Percentiles rank a stretch among this genome's conserved stretches.
These are phyloP conservation scores for Fragaria vesca DNA, from an alignment of 306 rosid genomes.

Conservation along the genomic window DNA sequence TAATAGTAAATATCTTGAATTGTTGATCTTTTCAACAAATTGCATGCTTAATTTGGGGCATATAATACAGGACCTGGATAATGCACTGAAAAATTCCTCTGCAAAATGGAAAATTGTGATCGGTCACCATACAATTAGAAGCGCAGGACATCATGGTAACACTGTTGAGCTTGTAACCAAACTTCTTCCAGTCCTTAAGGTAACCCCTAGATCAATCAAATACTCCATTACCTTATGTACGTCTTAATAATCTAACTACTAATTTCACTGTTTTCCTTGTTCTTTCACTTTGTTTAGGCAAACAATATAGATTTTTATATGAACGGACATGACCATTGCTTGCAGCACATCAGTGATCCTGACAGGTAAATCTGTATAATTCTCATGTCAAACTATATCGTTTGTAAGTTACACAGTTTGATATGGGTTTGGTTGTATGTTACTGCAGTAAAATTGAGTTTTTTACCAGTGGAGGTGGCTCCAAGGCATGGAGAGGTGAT, in stretches of 20 bases:
- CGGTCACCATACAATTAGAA: slow-evolving; percentile 79
- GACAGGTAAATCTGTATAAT: slow-evolving; percentile 40
- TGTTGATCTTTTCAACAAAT: no score
- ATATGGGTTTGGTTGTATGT: not conserved
- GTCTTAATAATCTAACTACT: not conserved
- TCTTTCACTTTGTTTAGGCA: slow-evolving; percentile 33
- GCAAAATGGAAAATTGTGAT: slow-evolving; percentile 84
- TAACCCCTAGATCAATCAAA: not conserved
- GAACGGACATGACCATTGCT: slow-evolving; percentile 89
- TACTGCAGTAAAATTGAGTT: slow-evolving; percentile 55
- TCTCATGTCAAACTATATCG: not conserved
- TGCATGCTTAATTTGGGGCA: no score
- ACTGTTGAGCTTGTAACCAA: slow-evolving; percentile 53
- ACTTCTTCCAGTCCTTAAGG: slow-evolving; percentile 73
- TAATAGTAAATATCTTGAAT: not conserved
- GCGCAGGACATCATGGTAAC: slow-evolving; percentile 65
- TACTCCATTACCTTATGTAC: not conserved
- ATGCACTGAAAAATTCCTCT: slow-evolving; percentile 37
- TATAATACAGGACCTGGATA: slow-evolving; percentile 27
- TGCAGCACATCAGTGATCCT: slow-evolving; percentile 58
- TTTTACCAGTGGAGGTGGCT: slow-evolving; percentile 87
- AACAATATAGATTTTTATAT: slow-evolving; percentile 63
- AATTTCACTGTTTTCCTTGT: not conserved
- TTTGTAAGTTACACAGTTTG: not conserved
- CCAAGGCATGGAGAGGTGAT: slow-evolving; percentile 87